Conservation (phyloP, 192 early-diverging fungal genomes). For the Coemansia sp. region DNA sequence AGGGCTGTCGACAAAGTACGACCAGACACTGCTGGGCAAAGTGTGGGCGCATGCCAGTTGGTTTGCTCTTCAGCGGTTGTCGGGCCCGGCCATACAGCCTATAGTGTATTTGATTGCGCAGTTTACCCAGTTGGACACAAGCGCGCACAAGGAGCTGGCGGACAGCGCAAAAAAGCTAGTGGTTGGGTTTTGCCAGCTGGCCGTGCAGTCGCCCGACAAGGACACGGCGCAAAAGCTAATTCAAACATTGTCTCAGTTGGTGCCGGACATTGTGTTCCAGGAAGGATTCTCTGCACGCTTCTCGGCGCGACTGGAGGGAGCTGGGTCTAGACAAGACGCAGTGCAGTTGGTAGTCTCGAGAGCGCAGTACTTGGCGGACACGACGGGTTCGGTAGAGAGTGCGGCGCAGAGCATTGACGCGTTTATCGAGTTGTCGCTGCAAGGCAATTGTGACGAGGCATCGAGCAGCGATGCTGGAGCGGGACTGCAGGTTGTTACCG, state of each 20-base stretch:
- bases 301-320: slow-evolving; percentile 21
- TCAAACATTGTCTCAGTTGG: slow-evolving; percentile 25
- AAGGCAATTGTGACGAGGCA: too few species aligned
- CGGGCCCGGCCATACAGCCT: slow-evolving; percentile 10
- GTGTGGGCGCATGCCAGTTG: slow-evolving; percentile 48
- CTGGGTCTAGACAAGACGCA: slow-evolving; percentile 23
- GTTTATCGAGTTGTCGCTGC: slow-evolving; percentile 13
- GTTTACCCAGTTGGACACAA: slow-evolving; percentile 18
- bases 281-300: slow-evolving; percentile 23
- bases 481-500: background rate
- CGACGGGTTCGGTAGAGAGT: slow-evolving; percentile 1
- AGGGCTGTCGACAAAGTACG: slow-evolving; percentile 19
- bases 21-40: slow-evolving; percentile 14
- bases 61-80: slow-evolving; percentile 37
- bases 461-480: background rate
- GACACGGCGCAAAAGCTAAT: slow-evolving; percentile 21
- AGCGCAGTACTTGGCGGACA: slow-evolving; percentile 21
- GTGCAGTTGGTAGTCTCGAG: slow-evolving; percentile 27
- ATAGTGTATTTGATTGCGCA: slow-evolving; percentile 24
- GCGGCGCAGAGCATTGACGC: slow-evolving; percentile 26
- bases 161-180: slow-evolving; percentile 18
- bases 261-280: slow-evolving; percentile 33
- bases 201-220: slow-evolving; percentile 22
- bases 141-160: background rate
- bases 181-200: slow-evolving; percentile 29